Percentiles rank a stretch among this genome's conserved stretches.
phyloP scores from a whole-genome alignment of 2,329 filamentous ascomycete species.

The Aureobasidium sp. region DNA sequence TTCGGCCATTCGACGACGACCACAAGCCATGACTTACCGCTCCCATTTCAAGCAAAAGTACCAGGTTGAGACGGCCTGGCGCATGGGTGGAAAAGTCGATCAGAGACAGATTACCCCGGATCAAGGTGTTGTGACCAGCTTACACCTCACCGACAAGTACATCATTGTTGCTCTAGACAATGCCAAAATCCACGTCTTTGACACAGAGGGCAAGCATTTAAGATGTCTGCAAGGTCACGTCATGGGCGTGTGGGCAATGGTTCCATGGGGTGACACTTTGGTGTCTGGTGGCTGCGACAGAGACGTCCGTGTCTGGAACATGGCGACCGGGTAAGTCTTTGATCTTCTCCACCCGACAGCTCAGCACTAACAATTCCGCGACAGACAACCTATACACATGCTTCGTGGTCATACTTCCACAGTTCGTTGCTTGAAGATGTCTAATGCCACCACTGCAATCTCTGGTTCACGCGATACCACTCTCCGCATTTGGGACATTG shows the following conservation, averaged over 20 bases:
- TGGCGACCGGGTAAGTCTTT: conserved; percentile 71
- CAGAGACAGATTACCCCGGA: conserved; percentile 89
- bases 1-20: conserved; percentile 37
- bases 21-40: conserved; percentile 74
- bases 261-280: conserved; percentile 90
- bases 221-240: conserved; percentile 90
- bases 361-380: background rate
- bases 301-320: conserved; percentile 94
- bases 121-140: conserved; percentile 90
- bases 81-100: conserved; percentile 77
- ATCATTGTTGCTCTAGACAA: conserved; percentile 97
- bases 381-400: conserved; percentile 55
- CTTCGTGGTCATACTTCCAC: conserved; percentile 94
- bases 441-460: conserved; percentile 85
- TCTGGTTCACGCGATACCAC: conserved; percentile 95
- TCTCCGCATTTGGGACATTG: conserved; percentile 89
- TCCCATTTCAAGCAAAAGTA: conserved; percentile 98
- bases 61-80: conserved; percentile 94
- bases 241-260: conserved; percentile 99
- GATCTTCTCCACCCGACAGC: background rate
- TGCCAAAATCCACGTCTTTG: conserved; percentile 96
- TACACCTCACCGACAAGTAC: conserved; percentile 91
- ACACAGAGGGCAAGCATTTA: conserved; percentile 80
- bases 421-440: conserved; percentile 96
- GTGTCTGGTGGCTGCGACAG: conserved; percentile 95